Evolutionary conservation across 352 stramenopile genomes (phyloP).

Genomic region (Blastocystis sp.): DNA sequence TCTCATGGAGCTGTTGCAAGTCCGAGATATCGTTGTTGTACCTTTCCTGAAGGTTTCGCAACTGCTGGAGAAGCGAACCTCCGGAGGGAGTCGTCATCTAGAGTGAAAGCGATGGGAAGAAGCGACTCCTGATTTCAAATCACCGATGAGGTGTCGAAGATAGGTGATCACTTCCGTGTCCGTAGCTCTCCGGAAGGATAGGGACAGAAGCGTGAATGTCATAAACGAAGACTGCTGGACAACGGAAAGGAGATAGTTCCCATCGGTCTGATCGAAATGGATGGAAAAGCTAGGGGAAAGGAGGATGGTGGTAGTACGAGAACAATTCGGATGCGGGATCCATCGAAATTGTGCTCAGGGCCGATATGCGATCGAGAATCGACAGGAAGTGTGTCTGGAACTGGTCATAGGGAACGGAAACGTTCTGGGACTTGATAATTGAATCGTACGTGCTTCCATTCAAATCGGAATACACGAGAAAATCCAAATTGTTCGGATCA

Average conservation of each 20-base stretch:
- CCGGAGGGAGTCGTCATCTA: too few species aligned
- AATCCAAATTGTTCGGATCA: not conserved
- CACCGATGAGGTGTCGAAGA: not conserved
- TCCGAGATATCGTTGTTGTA: not conserved
- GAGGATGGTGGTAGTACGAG: not conserved
- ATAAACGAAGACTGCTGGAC: not conserved
- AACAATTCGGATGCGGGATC: not conserved
- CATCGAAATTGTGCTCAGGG: not conserved
- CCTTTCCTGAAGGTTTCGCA: not conserved
- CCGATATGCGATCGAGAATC: not conserved
- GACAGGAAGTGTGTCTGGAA: not conserved
- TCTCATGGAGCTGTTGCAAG: not conserved
- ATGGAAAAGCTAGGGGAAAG: not conserved
- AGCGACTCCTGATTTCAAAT: not conserved
- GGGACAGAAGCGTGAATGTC: not conserved
- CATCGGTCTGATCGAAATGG: not conserved
- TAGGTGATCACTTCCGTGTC: not conserved
- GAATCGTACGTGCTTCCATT: not conserved
- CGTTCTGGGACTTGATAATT: not conserved
- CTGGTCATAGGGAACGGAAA: not conserved
- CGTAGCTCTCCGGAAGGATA: not conserved
- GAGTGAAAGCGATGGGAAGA: not conserved
- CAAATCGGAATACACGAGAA: not conserved
- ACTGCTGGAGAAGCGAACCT: not conserved
- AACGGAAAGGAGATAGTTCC: not conserved